Evolutionary conservation across 1,139 yeast species (phyloP).

Genomic region (Schizosaccharomyces versatilis): DNA sequence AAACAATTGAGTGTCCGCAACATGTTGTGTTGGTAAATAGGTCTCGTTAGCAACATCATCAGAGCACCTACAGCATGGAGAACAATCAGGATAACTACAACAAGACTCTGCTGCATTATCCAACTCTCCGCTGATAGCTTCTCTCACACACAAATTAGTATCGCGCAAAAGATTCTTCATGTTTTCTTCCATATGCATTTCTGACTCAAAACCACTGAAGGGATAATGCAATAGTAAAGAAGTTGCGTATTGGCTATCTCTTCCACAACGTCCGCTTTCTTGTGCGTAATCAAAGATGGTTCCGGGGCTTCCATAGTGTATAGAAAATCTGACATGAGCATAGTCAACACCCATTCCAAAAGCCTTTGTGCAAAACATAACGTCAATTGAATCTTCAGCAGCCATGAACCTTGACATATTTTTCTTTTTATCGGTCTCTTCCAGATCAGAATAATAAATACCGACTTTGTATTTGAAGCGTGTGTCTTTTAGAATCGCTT

Average conservation of each 20-base stretch:
- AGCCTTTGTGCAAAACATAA: background rate
- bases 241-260: background rate
- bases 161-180: background rate
- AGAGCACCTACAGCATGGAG: background rate
- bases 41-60: too few relatives aligned
- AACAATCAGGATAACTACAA: background rate
- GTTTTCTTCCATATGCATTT: background rate
- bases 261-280: background rate
- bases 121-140: background rate
- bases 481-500: conserved; percentile 10
- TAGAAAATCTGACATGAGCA: background rate
- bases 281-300: background rate
- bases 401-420: background rate
- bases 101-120: background rate
- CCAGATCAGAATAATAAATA: background rate
- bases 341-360: background rate
- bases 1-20: too few relatives aligned
- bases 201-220: background rate
- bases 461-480: conserved; percentile 16
- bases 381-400: too few relatives aligned
- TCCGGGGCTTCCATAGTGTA: background rate
- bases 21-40: too few relatives aligned
- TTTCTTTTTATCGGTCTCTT: background rate
- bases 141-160: background rate
- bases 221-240: background rate